Evolutionary conservation across 495 filamentous ascomycete species (phyloP), one percentile per base, ranked within the genome.

Genomic region (Aspergillus panamensis): DNA sequence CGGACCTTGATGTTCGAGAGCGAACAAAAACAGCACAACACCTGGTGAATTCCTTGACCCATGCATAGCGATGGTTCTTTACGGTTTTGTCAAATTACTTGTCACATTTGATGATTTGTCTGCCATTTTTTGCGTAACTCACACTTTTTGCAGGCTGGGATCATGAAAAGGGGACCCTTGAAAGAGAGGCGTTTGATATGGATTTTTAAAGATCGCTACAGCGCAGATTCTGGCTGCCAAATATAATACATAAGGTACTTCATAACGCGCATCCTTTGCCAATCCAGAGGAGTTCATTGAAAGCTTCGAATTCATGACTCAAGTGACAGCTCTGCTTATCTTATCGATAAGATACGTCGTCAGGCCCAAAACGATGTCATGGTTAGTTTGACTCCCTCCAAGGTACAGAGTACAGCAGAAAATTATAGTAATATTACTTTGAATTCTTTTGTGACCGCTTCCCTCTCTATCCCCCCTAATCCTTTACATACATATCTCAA

Each of bases 1-100:
- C 72, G n/a, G 90, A 95, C 62, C 67, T 91, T 56, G 91, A 96
- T 72, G 86, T 95, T 9, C 79, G 84, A 52, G 90, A 97, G 73
- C 76, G 89, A 50, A 90, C 88, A 9, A 96, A 90, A 75, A 87
- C 83, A 44, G 92, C 88, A 6, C 68, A 86, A 8, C 84, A 82
- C 73, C 83, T 92, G 66, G 76, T 96, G 71, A 71, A 65, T 40
- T 58, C 64, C 9, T 59, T 73, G 51, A 56, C 62, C 20, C 53
- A 68, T 47, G 48, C 55, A 59, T 73, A 63, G 55, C 63, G 44
- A 33, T 64, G 51, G 12, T 54, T 48, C 49, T 54, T 19, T 54
- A 52, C 10, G 25, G 48, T 35, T 20, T 40, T 57, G 16, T 39
- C 10, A 8, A 17, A 17, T 44, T 44, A 19, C 8, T 44, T 20